Evolutionary conservation across 441 rosid species (phyloP).

Genomic region (Arabidopsis lyrata): DNA sequence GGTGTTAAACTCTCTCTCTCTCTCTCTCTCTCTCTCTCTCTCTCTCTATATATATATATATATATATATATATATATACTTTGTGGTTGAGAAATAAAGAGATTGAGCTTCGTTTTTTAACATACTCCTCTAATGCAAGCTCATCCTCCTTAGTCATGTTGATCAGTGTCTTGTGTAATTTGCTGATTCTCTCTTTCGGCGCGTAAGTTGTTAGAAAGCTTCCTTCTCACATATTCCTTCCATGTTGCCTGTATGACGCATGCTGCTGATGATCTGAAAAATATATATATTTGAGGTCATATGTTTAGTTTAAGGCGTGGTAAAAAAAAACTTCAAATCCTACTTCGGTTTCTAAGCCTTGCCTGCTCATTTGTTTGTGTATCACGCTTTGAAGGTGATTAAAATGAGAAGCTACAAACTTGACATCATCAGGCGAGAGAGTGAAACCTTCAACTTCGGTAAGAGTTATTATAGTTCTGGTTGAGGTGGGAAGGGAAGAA

Average conservation of each 20-base stretch:
- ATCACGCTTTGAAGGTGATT: neutral
- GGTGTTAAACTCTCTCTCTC: no score
- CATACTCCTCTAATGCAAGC: no score
- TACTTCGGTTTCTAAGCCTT: constrained; percentile 7
- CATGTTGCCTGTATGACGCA: neutral
- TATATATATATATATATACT: no score
- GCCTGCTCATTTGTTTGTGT: neutral
- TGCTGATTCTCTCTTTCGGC: neutral
- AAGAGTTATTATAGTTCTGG: constrained; percentile 42
- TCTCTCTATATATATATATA: no score
- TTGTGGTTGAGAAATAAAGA: no score
- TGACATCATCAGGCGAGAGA: constrained; percentile 52
- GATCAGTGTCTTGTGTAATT: no score
- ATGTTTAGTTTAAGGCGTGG: constrained; percentile 6
- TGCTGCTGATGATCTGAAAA: constrained; percentile 1
- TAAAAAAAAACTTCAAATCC: neutral
- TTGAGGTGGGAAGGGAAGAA: constrained; percentile 44
- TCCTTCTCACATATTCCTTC: constrained; percentile 32
- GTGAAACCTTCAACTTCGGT: constrained; percentile 57
- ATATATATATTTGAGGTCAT: neutral
- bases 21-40: no score
- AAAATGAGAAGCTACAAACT: constrained; percentile 60
- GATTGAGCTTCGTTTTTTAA: no score
- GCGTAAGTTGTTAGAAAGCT: constrained; percentile 45
- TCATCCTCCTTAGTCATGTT: no score